Base-by-base conservation (phyloP, 495 filamentous ascomycete species). In the Staphylotrichum longicolle region DNA sequence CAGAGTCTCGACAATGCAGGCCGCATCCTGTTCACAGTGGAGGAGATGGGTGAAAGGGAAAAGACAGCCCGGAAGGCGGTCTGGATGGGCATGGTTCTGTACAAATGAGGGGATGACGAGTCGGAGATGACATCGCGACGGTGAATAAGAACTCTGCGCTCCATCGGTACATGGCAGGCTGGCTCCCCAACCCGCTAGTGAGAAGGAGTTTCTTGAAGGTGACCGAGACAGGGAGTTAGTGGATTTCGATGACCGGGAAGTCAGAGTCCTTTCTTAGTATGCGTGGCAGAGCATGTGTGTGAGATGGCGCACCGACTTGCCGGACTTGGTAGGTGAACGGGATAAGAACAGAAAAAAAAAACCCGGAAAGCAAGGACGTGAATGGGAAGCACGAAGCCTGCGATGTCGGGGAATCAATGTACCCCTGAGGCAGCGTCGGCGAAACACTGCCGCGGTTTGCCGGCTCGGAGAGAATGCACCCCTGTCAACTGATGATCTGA, bases 401-500 rank as follows among this genome's bases (percentile, higher is more conserved):
- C 20, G 20, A 27, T 27, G 20, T 27, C 20, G 20, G 20, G 20
- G 20, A 27, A 27, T 27, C 20, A 27, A 27, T 27, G 20, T 27
- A 27, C 20, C 20, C 20, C 20, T 27, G 20, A 27, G 20, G 1
- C 20, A 27, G 20, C 20, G 20, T 27, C 20, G 20, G 20, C 20
- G 20, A 27, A 27, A 27, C 1, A 27, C 20, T 27, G 20, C 20
- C 20, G 20, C 20, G 20, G 20, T 27, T 27, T 27, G 20, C 20
- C 20, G 20, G 20, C 20, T 27, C 20, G 20, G 20, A 27, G 20
- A 0, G 20, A 44, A 57, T 10, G 7, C 11, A 50, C 20, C 45
- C 56, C 27, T 48, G 56, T 42, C 32, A 3, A 39, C 27, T 44
- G 57, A 66, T 72, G 67, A 72, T 72, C 69, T 68, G 69, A 72